Evolutionary conservation across 2,329 filamentous ascomycete genomes (phyloP), one percentile per base, ranked within the genome.

Genomic region (Fusarium sp.): DNA sequence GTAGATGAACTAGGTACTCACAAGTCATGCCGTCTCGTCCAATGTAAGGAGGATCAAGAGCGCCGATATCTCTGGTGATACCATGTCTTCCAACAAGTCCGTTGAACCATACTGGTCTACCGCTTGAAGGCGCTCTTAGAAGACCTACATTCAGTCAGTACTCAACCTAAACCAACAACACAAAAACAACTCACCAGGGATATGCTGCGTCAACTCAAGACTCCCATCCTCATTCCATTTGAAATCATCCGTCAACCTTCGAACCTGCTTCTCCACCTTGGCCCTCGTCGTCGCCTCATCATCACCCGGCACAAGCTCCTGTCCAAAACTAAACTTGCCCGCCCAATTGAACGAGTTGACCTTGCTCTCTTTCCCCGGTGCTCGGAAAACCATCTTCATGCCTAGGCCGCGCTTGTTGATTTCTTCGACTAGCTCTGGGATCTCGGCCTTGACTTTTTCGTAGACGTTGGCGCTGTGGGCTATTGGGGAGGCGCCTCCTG

Each of bases 141-240:
- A 67, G 50, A 4, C 65, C 65, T 57, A 8, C 2, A 24, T n/a
- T 18, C 5, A 29, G 27, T 31, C n/a, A 37, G 31, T 20, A 29
- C 6, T 18, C 5, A 39, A 18, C 10, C 8, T 33, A 29, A 35
- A 18, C 16, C 22, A 18, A 18, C 20, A 1, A 18, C 29, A 22
- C 9, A 39, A 27, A 31, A 5, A 27, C 2, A 35, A 14, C 57
- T n/a, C 57, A 71, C 67, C 71, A 33, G 60, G 64, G 11, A 71
- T 74, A 43, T 74, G 68, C 31, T 71, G 72, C 14, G 68, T 69
- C 52, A 71, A 33, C 39, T 74, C 71, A 27, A 74, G 64, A 29
- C 71, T 69, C 14, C 56, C 64, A 43, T 69, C 68, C 14, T 71
- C 63, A 39, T 54, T 60, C 72, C 64, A 69, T 37, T 62, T 60